phyloP scores from a whole-genome alignment of 257 asterid species.

The Nemophila menziesii region DNA sequence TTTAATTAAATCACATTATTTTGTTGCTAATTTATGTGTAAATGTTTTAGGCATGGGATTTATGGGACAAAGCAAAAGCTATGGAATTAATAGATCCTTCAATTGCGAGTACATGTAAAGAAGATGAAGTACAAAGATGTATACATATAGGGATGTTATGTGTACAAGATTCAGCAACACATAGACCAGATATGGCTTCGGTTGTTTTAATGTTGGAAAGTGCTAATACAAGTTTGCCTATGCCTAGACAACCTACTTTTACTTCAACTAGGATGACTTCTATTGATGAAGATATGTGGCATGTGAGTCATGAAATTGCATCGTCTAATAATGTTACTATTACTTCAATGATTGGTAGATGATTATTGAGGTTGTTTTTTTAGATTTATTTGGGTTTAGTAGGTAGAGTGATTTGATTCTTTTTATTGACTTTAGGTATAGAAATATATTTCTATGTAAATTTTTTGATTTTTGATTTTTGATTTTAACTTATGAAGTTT shows the following conservation, averaged over 20 bases:
- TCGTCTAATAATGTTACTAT: slow-evolving; percentile 57
- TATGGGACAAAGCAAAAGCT: slow-evolving; percentile 49
- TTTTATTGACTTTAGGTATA: too few relatives aligned
- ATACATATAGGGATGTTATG: slow-evolving; percentile 67
- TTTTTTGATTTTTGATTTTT: too few relatives aligned
- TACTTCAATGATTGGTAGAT: slow-evolving; percentile 57
- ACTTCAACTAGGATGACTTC: too few relatives aligned
- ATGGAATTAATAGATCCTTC: slow-evolving; percentile 45
- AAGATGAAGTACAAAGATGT: slow-evolving; percentile 46
- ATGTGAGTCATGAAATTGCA: slow-evolving; percentile 28
- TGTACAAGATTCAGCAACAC: slow-evolving; percentile 49
- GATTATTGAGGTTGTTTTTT: too few relatives aligned
- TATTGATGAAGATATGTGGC: slow-evolving; percentile 44
- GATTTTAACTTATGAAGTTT: too few relatives aligned
- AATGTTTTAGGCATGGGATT: slow-evolving; percentile 56
- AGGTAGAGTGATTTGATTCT: too few relatives aligned
- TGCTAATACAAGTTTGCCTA: slow-evolving; percentile 31
- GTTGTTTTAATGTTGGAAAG: slow-evolving; percentile 69
- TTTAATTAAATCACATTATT: not conserved
- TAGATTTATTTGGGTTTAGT: too few relatives aligned
- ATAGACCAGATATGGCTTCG: slow-evolving; percentile 61
- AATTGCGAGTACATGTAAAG: slow-evolving; percentile 20
- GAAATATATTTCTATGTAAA: too few relatives aligned
- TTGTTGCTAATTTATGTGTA: not conserved
- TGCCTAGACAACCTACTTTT: slow-evolving; percentile 59